phyloP scores from a whole-genome alignment of 371 early-diverging fungal species.

The Fennellomyces sp. region DNA sequence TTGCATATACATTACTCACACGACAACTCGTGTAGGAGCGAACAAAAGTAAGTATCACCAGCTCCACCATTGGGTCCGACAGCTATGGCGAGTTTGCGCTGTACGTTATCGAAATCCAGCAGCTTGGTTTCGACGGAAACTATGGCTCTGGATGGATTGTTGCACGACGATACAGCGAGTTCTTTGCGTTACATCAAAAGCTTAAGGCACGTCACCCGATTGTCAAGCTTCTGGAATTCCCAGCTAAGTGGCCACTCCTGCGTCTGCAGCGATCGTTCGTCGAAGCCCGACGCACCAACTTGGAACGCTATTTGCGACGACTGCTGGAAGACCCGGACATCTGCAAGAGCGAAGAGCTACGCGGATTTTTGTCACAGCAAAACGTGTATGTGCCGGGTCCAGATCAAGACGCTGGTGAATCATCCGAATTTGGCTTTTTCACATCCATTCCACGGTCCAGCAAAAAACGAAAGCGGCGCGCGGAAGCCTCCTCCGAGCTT shows the following conservation, averaged over 20 bases:
- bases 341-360: conserved; percentile 59
- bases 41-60: conserved; percentile 61
- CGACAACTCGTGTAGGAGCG: conserved; percentile 59
- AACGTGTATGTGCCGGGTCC: conserved; percentile 54
- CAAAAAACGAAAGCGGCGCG: background rate
- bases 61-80: conserved; percentile 58
- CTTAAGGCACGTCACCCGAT: conserved; percentile 59
- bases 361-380: conserved; percentile 69
- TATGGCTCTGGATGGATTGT: conserved; percentile 79
- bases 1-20: background rate
- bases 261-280: conserved; percentile 66
- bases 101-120: conserved; percentile 82
- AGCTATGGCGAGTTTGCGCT: conserved; percentile 69
- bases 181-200: conserved; percentile 74
- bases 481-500: background rate
- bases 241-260: conserved; percentile 69
- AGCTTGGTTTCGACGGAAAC: conserved; percentile 54
- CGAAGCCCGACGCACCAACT: conserved; percentile 66
- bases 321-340: conserved; percentile 56
- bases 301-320: conserved; percentile 76
- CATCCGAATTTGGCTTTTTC: conserved; percentile 18
- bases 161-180: conserved; percentile 80
- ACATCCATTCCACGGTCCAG: conserved; percentile 13
- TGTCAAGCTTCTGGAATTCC: conserved; percentile 73
- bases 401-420: conserved; percentile 19